These are phyloP conservation scores for Penicillium mononematosum DNA, from an alignment of 495 filamentous ascomycete genomes.

Conservation along the genomic window DNA sequence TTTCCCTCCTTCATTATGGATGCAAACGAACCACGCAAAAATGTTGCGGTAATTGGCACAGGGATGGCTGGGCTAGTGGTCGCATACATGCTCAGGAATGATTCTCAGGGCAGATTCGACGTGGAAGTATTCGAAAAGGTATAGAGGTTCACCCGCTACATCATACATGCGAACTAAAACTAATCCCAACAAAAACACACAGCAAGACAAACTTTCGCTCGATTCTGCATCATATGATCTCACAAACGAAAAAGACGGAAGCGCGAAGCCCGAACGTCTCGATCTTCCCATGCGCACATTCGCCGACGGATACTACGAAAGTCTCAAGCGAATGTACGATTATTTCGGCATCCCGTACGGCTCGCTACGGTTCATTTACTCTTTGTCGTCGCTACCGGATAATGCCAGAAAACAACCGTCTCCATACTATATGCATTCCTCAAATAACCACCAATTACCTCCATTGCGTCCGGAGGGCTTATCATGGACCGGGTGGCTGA, in stretches of 20 bases:
- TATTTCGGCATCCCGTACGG: constrained; percentile 48
- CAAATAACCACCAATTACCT: constrained; percentile 48
- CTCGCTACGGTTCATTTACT: constrained; percentile 37
- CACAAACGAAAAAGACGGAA: constrained; percentile 4
- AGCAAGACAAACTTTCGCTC: constrained; percentile 26
- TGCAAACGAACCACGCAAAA: constrained; percentile 14
- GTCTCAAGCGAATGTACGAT: constrained; percentile 53
- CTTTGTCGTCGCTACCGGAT: constrained; percentile 36
- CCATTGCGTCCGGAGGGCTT: constrained; percentile 30
- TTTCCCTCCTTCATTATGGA: not conserved
- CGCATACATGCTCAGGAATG: constrained; percentile 49
- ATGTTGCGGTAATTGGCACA: constrained; percentile 52
- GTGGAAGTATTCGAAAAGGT: constrained; percentile 53
- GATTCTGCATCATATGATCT: constrained; percentile 25
- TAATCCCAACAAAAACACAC: not conserved
- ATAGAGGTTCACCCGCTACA: not conserved
- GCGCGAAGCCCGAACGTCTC: constrained; percentile 11
- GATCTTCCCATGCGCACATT: constrained; percentile 61
- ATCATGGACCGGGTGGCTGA: constrained; percentile 29
- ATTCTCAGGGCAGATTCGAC: constrained; percentile 41
- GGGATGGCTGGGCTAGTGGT: constrained; percentile 55
- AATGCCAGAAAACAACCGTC: constrained; percentile 18
- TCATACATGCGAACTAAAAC: not conserved
- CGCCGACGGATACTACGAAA: constrained; percentile 54
- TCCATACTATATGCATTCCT: constrained; percentile 23